These are phyloP conservation scores for Colletotrichum sp. DNA, from an alignment of 2,329 filamentous ascomycete genomes.

Conservation along the genomic window DNA sequence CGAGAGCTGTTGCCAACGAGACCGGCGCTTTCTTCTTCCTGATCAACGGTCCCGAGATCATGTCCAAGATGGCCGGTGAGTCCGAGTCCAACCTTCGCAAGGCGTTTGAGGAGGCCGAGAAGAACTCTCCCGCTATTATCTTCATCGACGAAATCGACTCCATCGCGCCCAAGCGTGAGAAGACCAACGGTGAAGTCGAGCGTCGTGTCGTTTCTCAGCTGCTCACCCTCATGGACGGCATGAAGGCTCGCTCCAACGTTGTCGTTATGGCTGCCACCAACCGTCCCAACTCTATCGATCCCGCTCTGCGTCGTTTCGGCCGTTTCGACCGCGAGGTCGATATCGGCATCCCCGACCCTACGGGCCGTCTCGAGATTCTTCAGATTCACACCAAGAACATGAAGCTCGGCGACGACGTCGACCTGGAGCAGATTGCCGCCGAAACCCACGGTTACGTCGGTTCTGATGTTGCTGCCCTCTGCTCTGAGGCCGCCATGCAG, in stretches of 20 bases:
- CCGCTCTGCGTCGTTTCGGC: conserved; percentile 94
- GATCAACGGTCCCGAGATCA: conserved; percentile 99
- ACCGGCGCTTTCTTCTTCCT: conserved; percentile 99
- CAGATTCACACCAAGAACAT: conserved; percentile 99
- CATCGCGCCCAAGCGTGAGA: conserved; percentile 98
- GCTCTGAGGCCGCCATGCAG: conserved; percentile 99
- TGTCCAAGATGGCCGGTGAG: conserved; percentile 99
- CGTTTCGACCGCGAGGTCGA: conserved; percentile 99
- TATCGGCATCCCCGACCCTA: conserved; percentile 97
- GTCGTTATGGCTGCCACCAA: conserved; percentile 99
- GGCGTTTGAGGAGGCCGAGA: conserved; percentile 99
- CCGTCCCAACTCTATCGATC: conserved; percentile 97
- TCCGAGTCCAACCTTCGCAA: conserved; percentile 98
- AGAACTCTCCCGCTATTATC: conserved; percentile 99
- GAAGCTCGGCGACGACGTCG: conserved; percentile 97
- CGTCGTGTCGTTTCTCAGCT: conserved; percentile 98
- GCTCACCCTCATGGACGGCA: conserved; percentile 96
- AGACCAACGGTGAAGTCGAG: conserved; percentile 99
- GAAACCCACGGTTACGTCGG: conserved; percentile 99
- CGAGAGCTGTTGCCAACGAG: conserved; percentile 97
- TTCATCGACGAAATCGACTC: conserved; percentile 99
- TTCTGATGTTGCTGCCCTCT: conserved; percentile 97
- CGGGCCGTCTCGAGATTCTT: conserved; percentile 97
- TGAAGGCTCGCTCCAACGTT: conserved; percentile 98
- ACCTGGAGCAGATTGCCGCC: conserved; percentile 93